Conservation (phyloP, 2,329 filamentous ascomycete genomes). For the Botrytis tulipae region DNA sequence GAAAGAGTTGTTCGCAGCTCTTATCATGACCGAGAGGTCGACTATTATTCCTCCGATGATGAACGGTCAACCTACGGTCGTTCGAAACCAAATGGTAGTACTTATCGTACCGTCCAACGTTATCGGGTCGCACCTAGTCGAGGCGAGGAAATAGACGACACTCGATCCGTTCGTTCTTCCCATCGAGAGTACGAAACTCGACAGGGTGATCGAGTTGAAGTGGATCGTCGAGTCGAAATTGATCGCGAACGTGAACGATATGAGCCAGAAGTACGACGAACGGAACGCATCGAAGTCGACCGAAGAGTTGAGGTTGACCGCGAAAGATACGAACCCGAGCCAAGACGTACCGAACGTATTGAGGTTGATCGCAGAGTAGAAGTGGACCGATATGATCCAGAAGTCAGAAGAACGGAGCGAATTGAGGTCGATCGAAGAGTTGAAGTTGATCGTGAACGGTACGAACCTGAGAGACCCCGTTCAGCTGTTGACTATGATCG, state of each 20-base stretch:
- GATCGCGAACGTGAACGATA: conserved; percentile 19
- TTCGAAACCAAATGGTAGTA: conserved; percentile 23
- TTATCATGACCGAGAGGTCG: conserved; percentile 30
- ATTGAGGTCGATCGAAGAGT: conserved; percentile 38
- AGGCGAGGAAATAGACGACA: conserved; percentile 36
- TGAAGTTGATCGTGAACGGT: conserved; percentile 29
- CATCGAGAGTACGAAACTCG: conserved; percentile 31
- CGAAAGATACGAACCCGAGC: not conserved
- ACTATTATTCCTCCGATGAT: conserved; percentile 38
- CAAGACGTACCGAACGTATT: conserved; percentile 29
- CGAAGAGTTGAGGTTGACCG: conserved; percentile 17
- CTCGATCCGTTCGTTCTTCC: conserved; percentile 31
- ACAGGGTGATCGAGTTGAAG: conserved; percentile 35
- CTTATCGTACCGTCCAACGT: conserved; percentile 38
- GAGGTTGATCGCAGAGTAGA: conserved; percentile 35
- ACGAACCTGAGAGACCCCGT: conserved; percentile 34
- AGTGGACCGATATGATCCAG: conserved; percentile 3
- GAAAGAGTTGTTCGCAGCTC: conserved; percentile 31
- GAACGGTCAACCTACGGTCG: conserved; percentile 32
- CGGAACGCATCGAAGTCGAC: conserved; percentile 17
- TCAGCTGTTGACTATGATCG: conserved; percentile 30
- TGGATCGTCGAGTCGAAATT: conserved; percentile 37
- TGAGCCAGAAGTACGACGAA: not conserved
- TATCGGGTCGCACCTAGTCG: conserved; percentile 37
- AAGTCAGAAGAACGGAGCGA: conserved; percentile 16